Evolutionary conservation across 2,329 filamentous ascomycete genomes (phyloP).

Genomic region (Penicillium sp.): DNA sequence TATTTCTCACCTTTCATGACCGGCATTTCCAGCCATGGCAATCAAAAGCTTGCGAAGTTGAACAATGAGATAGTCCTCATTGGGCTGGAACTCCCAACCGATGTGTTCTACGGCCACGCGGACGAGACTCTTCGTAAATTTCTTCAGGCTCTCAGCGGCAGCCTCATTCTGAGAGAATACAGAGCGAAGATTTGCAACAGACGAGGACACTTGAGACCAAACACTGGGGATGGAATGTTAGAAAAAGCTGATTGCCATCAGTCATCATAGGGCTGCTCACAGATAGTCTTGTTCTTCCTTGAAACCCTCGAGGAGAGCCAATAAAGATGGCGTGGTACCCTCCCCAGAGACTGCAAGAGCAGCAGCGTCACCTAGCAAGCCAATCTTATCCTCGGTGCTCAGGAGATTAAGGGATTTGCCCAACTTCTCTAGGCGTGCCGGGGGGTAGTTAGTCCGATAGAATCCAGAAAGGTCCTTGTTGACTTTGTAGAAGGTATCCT

Average conservation of each 20-base stretch:
- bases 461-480: slow-evolving; percentile 87
- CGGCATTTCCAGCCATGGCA: slow-evolving; percentile 67
- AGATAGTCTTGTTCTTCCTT: slow-evolving; percentile 76
- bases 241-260: not conserved
- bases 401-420: slow-evolving; percentile 73
- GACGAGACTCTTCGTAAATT: slow-evolving; percentile 75
- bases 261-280: slow-evolving; percentile 34
- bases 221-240: slow-evolving; percentile 51
- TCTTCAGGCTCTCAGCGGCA: slow-evolving; percentile 69
- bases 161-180: slow-evolving; percentile 75
- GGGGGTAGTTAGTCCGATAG: slow-evolving; percentile 90
- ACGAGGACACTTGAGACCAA: slow-evolving; percentile 79
- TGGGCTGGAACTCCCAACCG: slow-evolving; percentile 77
- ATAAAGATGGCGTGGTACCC: slow-evolving; percentile 73
- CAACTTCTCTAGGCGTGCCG: slow-evolving; percentile 75
- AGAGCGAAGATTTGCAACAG: slow-evolving; percentile 73
- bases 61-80: slow-evolving; percentile 76
- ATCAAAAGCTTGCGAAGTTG: slow-evolving; percentile 82
- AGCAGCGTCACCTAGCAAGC: slow-evolving; percentile 82
- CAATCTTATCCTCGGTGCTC: slow-evolving; percentile 85
- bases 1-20: slow-evolving; percentile 66
- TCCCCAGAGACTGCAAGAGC: slow-evolving; percentile 86
- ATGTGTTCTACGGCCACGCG: slow-evolving; percentile 71
- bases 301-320: slow-evolving; percentile 84
- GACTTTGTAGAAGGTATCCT: slow-evolving; percentile 87